Base-by-base conservation (phyloP, 2,329 filamentous ascomycete species). In the Nannizziopsis arthrosporioides region DNA sequence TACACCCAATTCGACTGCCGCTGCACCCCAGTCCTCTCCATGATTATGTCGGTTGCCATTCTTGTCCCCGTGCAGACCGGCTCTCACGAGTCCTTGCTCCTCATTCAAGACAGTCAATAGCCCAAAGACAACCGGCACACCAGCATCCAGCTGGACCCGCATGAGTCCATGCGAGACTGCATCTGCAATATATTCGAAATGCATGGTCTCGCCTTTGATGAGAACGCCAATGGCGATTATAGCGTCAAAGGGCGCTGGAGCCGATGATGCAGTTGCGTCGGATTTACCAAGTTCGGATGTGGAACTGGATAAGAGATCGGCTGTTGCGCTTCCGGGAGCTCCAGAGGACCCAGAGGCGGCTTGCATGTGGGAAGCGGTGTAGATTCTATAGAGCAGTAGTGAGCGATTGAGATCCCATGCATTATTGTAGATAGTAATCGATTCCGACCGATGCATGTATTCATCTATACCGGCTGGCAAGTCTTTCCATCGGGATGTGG, bases 201-300 rank as follows among this genome's bases (percentile, higher is more conserved):
- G 92, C 88, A 95, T 95, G 5, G 92, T 96, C 69, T 94, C 85
- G 65, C 92, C 92, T 73, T 98, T 98, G 72, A 98, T 95, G 52
- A 98, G 78, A 49, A 94, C 89, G 48, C 92, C 92, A 57, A 98
- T 85, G 46, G 92, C 88, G 56, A 98, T 89, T 54, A 98, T 81
- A 53, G 92, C 92, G 63, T 96, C 90, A 60, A 96, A 96, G 15
- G 87, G 79, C 43, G 64, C 61, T 15, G 67, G 59, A 14, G 51
- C 35, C 2, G 40, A 18, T 19, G 31, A 15, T 59, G 44, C n/a
- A 67, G 63, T 2, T n/a, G n/a, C n/a, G n/a, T 14, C 14, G 4
- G 38, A 2, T 12, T 58, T 68, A 22, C 75, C 72, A 30, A 88
- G 75, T 65, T 94, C 84, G 27, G 82, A 74, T 1, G 84, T 73